These are phyloP conservation scores for Blastobotrys americana DNA, from an alignment of 805 yeast species.

Conservation along the genomic window DNA sequence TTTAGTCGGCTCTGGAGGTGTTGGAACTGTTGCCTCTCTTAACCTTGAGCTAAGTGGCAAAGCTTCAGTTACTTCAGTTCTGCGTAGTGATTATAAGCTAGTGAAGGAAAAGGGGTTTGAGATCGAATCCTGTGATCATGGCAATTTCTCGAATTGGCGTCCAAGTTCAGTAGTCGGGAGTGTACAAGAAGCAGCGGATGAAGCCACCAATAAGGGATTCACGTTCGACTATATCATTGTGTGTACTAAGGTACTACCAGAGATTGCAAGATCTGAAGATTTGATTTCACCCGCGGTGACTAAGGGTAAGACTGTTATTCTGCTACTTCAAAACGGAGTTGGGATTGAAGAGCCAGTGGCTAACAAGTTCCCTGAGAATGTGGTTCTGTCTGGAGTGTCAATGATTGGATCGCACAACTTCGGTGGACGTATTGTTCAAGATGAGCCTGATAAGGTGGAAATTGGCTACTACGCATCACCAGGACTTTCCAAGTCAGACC, in stretches of 20 bases:
- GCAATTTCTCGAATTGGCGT: conserved; percentile 44
- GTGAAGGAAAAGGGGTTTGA: conserved; percentile 49
- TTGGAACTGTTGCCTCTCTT: conserved; percentile 70
- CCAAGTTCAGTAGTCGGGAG: conserved; percentile 38
- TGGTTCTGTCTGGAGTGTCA: conserved; percentile 56
- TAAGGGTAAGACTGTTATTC: conserved; percentile 39
- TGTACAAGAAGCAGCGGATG: conserved; percentile 41
- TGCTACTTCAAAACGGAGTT: conserved; percentile 61
- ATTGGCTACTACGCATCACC: conserved; percentile 47
- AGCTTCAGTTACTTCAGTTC: conserved; percentile 51
- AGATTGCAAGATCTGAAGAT: conserved; percentile 47
- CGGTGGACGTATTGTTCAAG: conserved; percentile 44
- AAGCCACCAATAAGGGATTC: conserved; percentile 36
- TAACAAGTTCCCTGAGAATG: conserved; percentile 42
- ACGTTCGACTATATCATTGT: conserved; percentile 53
- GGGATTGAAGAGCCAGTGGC: conserved; percentile 53
- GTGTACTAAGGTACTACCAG: conserved; percentile 61
- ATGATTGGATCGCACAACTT: conserved; percentile 53
- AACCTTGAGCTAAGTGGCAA: conserved; percentile 45
- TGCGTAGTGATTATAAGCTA: conserved; percentile 55
- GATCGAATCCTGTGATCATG: conserved; percentile 58
- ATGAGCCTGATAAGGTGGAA: conserved; percentile 43
- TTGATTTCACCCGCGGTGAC: conserved; percentile 45
- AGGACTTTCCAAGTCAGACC: conserved; percentile 20
- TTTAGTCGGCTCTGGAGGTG: conserved; percentile 79